Conservation (phyloP, 768 basidiomycete species). For the Tubosaeta sp. region DNA sequence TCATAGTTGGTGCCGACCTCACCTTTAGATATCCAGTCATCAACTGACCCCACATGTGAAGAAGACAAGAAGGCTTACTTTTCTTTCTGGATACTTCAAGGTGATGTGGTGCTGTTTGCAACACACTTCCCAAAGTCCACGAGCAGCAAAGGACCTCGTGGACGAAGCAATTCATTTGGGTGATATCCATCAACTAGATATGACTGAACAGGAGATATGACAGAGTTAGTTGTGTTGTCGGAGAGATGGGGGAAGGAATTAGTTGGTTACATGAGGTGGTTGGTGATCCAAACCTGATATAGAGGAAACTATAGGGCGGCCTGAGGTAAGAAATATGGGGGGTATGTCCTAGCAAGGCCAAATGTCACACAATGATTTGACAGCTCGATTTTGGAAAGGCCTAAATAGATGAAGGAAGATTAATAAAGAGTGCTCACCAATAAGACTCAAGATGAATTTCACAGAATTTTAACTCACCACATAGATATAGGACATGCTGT, state of each 20-base stretch:
- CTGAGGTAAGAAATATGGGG: slow-evolving; percentile 43
- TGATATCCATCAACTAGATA: slow-evolving; percentile 34
- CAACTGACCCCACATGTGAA: slow-evolving; percentile 39
- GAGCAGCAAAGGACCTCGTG: slow-evolving; percentile 87
- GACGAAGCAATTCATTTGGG: slow-evolving; percentile 74
- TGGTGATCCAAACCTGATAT: slow-evolving; percentile 11
- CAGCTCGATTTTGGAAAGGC: slow-evolving; percentile 61
- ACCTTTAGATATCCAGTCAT: slow-evolving; percentile 39
- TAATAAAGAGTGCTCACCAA: slow-evolving; percentile 50
- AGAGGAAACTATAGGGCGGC: slow-evolving; percentile 24
- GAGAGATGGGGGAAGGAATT: slow-evolving; percentile 53
- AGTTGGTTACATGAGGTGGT: slow-evolving; percentile 6
- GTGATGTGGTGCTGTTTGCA: slow-evolving; percentile 87
- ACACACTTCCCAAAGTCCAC: slow-evolving; percentile 74
- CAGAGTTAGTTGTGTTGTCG: slow-evolving; percentile 37
- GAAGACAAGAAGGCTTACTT: slow-evolving; percentile 40
- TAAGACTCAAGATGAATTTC: slow-evolving; percentile 54
- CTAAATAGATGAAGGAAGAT: slow-evolving; percentile 9
- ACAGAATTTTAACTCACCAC: slow-evolving; percentile 35
- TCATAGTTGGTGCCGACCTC: slow-evolving; percentile 42
- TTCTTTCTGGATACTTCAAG: slow-evolving; percentile 65
- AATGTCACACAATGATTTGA: slow-evolving; percentile 72
- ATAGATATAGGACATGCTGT: slow-evolving; percentile 30
- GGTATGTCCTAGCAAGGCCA: slow-evolving; percentile 80
- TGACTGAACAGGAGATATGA: slow-evolving; percentile 26